phyloP scores from a whole-genome alignment of 768 basidiomycete species.

The Steccherinum ochraceum region DNA sequence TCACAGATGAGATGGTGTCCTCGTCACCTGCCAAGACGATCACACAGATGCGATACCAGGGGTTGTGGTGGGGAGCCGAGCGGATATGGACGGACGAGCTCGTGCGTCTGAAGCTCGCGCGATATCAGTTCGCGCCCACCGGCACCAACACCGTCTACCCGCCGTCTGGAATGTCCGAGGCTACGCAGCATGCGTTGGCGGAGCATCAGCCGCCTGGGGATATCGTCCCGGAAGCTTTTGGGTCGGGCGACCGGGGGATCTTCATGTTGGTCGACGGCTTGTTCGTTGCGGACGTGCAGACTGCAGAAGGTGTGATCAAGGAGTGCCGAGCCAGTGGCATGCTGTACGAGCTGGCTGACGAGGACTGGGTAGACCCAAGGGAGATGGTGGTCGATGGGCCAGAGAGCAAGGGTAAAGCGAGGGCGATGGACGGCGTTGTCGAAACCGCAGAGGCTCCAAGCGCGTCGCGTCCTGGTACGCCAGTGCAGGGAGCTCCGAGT shows the following conservation, averaged over 20 bases:
- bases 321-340: constrained; percentile 68
- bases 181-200: constrained; percentile 26
- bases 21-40: constrained; percentile 22
- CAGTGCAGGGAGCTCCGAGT: background rate
- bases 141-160: constrained; percentile 55
- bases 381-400: constrained; percentile 2
- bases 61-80: constrained; percentile 87
- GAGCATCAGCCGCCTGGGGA: constrained; percentile 21
- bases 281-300: constrained; percentile 51
- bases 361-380: constrained; percentile 49
- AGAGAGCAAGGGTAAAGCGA: constrained; percentile 27
- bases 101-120: constrained; percentile 67
- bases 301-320: constrained; percentile 35
- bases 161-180: constrained; percentile 47
- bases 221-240: constrained; percentile 22
- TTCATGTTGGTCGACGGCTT: constrained; percentile 69
- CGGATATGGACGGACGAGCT: constrained; percentile 85
- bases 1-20: constrained; percentile 10
- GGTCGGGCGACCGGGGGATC: constrained; percentile 55
- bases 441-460: background rate
- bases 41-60: constrained; percentile 61
- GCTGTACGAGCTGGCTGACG: constrained; percentile 74
- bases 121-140: constrained; percentile 58
- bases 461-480: background rate
- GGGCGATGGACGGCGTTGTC: constrained; percentile 9